Evolutionary conservation across 345 rosid genomes (phyloP).

Genomic region (Hibiscus mutabilis): DNA sequence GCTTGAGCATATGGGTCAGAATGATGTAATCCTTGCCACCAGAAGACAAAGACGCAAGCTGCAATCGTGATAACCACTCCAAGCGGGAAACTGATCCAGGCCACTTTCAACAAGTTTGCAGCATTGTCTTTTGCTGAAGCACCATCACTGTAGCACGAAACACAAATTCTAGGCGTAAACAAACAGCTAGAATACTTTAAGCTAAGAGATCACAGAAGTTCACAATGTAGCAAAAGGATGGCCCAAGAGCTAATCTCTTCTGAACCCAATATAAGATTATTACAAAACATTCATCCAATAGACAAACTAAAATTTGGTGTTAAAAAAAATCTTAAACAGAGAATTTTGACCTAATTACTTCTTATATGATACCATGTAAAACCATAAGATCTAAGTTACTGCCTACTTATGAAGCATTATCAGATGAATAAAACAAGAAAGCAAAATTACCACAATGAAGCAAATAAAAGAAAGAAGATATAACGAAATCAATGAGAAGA

Average conservation of each 20-base stretch:
- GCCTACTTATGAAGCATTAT: not conserved
- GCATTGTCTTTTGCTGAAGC: slow-evolving; percentile 34
- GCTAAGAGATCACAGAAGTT: not conserved
- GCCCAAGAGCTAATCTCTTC: not conserved
- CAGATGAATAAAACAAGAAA: not conserved
- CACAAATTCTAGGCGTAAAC: not conserved
- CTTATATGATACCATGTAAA: not conserved
- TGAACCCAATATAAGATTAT: not conserved
- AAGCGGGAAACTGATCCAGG: slow-evolving; percentile 72
- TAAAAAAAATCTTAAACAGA: not conserved
- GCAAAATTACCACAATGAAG: not conserved
- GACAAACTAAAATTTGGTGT: not conserved
- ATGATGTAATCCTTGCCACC: slow-evolving; percentile 75
- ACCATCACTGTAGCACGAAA: slow-evolving; percentile 43
- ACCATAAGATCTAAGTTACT: not conserved
- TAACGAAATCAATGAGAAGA: not conserved
- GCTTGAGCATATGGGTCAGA: slow-evolving; percentile 66
- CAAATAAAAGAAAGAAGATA: not conserved
- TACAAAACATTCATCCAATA: not conserved
- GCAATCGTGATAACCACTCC: slow-evolving; percentile 52
- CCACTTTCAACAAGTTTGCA: slow-evolving; percentile 59
- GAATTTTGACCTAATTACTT: not conserved
- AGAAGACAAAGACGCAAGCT: slow-evolving; percentile 48
- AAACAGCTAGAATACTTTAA: not conserved
- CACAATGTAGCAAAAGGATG: not conserved